Evolutionary conservation across 73 alveolate species (phyloP).

Genomic region (Paramecium biaurelia): DNA sequence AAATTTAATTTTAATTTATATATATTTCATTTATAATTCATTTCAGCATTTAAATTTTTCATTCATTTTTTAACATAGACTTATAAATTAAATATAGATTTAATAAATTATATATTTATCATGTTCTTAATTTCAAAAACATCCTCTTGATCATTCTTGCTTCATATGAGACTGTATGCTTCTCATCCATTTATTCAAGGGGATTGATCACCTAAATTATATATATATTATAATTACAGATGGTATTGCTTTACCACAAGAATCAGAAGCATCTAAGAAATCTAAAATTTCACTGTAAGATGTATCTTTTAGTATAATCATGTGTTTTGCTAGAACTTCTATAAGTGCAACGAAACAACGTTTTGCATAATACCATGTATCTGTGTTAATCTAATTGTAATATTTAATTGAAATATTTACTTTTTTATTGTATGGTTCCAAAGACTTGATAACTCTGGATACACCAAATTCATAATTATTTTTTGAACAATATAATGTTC

Average conservation of each 20-base stretch:
- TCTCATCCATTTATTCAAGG: constrained; percentile 74
- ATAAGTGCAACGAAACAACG: constrained; percentile 96
- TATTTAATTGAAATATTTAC: neutral
- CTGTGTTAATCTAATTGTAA: constrained; percentile 56
- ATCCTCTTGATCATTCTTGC: constrained; percentile 95
- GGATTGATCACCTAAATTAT: constrained; percentile 51
- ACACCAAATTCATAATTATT: constrained; percentile 98
- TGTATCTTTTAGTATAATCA: constrained; percentile 93
- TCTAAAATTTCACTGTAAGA: constrained; percentile 88
- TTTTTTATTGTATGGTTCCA: constrained; percentile 92
- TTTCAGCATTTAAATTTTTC: neutral
- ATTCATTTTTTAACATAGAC: neutral
- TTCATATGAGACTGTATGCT: constrained; percentile 95
- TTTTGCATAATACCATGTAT: constrained; percentile 98
- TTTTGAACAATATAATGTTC: constrained; percentile 87
- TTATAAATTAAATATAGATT: neutral
- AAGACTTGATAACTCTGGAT: constrained; percentile 93
- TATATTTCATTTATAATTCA: no score
- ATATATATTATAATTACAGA: constrained; percentile 66
- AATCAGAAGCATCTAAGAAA: constrained; percentile 98
- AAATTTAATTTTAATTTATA: no score
- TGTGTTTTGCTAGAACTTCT: constrained; percentile 97
- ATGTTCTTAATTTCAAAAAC: constrained; percentile 80
- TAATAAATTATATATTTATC: neutral
- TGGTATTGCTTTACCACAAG: constrained; percentile 93